A percentile compares a stretch with the other conserved stretches of the same genome.
These are phyloP conservation scores for Teunomyces atbi DNA, from an alignment of 805 yeast genomes.

Conservation along the genomic window DNA sequence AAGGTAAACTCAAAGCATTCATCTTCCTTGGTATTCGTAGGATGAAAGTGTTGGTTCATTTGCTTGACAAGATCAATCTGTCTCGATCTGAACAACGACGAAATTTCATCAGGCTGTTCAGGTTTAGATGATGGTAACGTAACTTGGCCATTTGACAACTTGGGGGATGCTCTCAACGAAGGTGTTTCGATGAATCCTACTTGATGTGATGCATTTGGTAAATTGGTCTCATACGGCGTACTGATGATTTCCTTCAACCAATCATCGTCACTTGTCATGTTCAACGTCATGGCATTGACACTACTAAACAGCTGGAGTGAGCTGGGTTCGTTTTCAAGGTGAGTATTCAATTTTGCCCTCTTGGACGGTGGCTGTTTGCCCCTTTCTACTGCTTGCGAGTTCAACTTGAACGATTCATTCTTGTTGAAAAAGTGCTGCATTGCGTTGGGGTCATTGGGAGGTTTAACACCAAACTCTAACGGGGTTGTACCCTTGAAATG, in stretches of 20 bases:
- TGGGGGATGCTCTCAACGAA: conserved; percentile 10
- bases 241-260: conserved; percentile 73
- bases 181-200: conserved; percentile 56
- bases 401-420: conserved; percentile 1
- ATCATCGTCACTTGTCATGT: conserved; percentile 37
- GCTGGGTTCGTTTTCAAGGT: not conserved
- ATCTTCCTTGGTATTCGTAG: not conserved
- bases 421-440: conserved; percentile 11
- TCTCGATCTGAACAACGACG: conserved; percentile 60
- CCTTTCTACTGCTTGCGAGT: conserved; percentile 4
- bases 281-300: conserved; percentile 7
- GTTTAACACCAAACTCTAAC: conserved; percentile 27
- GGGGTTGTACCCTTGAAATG: conserved; percentile 42
- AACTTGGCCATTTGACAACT: conserved; percentile 14
- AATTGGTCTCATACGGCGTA: conserved; percentile 61
- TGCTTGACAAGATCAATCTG: conserved; percentile 65
- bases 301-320: not conserved
- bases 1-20: conserved; percentile 9
- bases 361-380: conserved; percentile 5
- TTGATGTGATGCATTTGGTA: conserved; percentile 51
- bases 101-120: conserved; percentile 41
- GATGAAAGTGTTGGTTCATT: conserved; percentile 14
- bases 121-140: conserved; percentile 28
- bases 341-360: conserved; percentile 3
- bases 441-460: conserved; percentile 16